Percentiles rank a stretch among this genome's conserved stretches.
phyloP scores from a whole-genome alignment of 768 basidiomycete species.

The Termitomyces bulborhizus region DNA sequence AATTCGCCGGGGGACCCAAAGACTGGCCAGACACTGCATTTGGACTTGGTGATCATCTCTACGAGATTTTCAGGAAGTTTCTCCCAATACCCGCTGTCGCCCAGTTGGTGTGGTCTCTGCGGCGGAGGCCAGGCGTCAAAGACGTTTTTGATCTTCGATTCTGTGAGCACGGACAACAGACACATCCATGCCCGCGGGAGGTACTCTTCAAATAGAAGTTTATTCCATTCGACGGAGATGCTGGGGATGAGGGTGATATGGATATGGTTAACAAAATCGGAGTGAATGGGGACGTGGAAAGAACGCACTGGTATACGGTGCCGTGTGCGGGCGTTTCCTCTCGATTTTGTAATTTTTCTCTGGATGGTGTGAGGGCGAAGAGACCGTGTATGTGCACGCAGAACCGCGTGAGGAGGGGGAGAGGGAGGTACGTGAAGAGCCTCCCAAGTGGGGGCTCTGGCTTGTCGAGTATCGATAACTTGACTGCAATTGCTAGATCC shows the following conservation, averaged over 20 bases:
- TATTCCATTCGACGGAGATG: constrained; percentile 42
- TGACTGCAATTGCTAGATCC: constrained; percentile 30
- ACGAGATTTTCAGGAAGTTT: constrained; percentile 25
- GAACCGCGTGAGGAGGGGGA: constrained; percentile 40
- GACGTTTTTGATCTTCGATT: constrained; percentile 19
- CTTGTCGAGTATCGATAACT: constrained; percentile 15
- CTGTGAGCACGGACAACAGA: constrained; percentile 26
- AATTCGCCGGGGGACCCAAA: constrained; percentile 8
- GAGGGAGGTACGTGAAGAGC: constrained; percentile 43
- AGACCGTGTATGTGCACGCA: constrained; percentile 39
- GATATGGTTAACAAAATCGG: too few relatives aligned
- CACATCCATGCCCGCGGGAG: constrained; percentile 39
- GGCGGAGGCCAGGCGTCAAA: constrained; percentile 35
- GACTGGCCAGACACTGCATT: constrained; percentile 30
- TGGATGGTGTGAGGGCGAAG: constrained; percentile 38
- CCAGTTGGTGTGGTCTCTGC: constrained; percentile 23
- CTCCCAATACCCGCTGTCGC: constrained; percentile 35
- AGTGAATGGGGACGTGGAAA: too few relatives aligned
- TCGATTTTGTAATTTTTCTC: constrained; percentile 38
- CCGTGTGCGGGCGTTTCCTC: constrained; percentile 30
- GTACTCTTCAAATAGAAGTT: constrained; percentile 34
- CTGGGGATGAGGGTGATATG: constrained; percentile 17
- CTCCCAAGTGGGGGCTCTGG: constrained; percentile 22
- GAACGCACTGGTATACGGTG: constrained; percentile 34
- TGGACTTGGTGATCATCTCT: constrained; percentile 16